Evolutionary conservation across 176 grass and related monocot species (phyloP).

Genomic region (Panicum miliaceum): DNA sequence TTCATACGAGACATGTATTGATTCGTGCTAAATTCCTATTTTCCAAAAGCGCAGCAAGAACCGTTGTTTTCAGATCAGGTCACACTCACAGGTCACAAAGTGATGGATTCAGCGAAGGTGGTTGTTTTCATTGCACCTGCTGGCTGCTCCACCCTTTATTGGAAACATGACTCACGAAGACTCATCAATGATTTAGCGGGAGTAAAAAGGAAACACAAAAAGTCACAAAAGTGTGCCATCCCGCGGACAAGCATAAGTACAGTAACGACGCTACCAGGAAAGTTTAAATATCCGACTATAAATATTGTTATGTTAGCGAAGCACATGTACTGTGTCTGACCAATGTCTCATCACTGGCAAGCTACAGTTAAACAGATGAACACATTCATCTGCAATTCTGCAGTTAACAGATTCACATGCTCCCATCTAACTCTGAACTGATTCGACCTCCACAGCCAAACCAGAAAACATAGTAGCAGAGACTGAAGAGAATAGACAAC

Average conservation of each 20-base stretch:
- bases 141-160: not conserved
- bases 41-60: not conserved
- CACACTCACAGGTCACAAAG: not conserved
- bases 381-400: not conserved
- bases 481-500: conserved; percentile 36
- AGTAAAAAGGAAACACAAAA: not conserved
- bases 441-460: conserved; percentile 18
- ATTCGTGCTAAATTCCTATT: not conserved
- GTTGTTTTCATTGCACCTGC: not conserved
- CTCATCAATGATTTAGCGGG: not conserved
- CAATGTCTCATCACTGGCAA: conserved; percentile 12
- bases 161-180: not conserved
- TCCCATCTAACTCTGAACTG: conserved; percentile 4
- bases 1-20: not conserved
- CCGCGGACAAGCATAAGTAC: not conserved
- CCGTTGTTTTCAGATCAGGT: not conserved
- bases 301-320: conserved; percentile 10
- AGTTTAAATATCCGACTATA: not conserved
- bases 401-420: not conserved
- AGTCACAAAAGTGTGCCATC: not conserved
- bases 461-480: conserved; percentile 25
- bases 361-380: conserved; percentile 25
- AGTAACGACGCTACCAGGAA: not conserved
- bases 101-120: not conserved
- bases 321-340: conserved; percentile 31